Evolutionary conservation across 176 grass and related monocot species (phyloP), one percentile per base, ranked within the genome.

Genomic region (Poa pratensis): DNA sequence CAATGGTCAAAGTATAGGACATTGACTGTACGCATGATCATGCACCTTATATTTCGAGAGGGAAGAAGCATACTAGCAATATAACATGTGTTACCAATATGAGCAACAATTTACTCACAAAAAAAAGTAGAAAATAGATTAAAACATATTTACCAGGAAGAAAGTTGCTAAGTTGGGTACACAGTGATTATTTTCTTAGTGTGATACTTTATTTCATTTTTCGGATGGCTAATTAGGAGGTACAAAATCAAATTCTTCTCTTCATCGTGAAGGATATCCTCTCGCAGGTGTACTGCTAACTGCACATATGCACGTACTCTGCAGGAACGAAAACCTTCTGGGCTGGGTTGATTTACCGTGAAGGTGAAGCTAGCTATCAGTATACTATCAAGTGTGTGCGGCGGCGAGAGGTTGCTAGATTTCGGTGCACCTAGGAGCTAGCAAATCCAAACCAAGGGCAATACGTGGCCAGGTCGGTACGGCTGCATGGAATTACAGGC

Each of bases 371-470:
- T 19, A 75, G 42, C 45, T 37, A 37, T 37, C 5, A 37, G 35
- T 32, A n/a, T n/a, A n/a, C n/a, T n/a, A 40, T 2, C 19, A 69
- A 81, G 16, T 23, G 50, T 42, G 39, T 48, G 42, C 40, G 19
- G 68, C 69, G 20, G 37, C 22, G 51, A 45, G 49, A 51, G 63
- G 88, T 90, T 24, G 88, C 37, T 79, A 34, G 45, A 48, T 50
- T 64, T 68, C 65, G 88, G 78, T 90, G 84, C 88, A 90, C 88
- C 88, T 82, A 86, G 59, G 43, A 72, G 2, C 49, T 20, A 75
- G 23, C 46, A 84, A 49, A 59, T 26, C 55, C 37, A 77, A 30
- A 24, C 23, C 72, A 16, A 63, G 24, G 73, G 55, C 19, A 22
- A 23, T 53, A 81, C 88, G 65, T 78, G 72, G 69, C 13, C 13